A percentile compares a stretch with the other conserved stretches of the same genome.
These are phyloP conservation scores for Sisymbrium altissimum DNA, from an alignment of 345 rosid species.

Conservation along the genomic window DNA sequence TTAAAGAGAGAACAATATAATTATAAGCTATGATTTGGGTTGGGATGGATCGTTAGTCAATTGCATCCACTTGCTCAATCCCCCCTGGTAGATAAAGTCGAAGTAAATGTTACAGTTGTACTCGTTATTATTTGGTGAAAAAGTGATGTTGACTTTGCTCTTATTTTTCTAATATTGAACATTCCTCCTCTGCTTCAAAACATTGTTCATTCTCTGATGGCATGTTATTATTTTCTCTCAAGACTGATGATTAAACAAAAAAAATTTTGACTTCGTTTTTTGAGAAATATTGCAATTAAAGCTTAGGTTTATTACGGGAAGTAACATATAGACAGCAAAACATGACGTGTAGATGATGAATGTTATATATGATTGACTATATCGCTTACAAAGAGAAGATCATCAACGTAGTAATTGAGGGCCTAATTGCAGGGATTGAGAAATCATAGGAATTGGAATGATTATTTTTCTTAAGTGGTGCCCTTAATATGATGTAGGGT, in stretches of 20 bases:
- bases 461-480: no score
- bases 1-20: constrained; percentile 2
- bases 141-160: constrained; percentile 26
- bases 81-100: constrained; percentile 19
- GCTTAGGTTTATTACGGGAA: not conserved
- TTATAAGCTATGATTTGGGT: not conserved
- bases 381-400: no score
- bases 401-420: no score
- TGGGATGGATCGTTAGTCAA: constrained; percentile 24
- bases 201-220: constrained; percentile 1
- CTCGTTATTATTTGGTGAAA: not conserved
- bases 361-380: not conserved
- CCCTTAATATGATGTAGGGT: not conserved
- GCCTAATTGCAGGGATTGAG: no score
- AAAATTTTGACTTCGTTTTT: not conserved
- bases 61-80: constrained; percentile 16
- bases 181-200: constrained; percentile 18
- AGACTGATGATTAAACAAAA: not conserved
- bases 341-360: not conserved
- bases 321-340: not conserved
- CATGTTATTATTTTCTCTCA: not conserved
- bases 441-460: no score
- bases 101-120: constrained; percentile 35
- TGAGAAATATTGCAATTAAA: not conserved
- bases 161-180: constrained; percentile 24